Conservation (phyloP, 352 stramenopile genomes). For the Pythium grandisporangium region DNA sequence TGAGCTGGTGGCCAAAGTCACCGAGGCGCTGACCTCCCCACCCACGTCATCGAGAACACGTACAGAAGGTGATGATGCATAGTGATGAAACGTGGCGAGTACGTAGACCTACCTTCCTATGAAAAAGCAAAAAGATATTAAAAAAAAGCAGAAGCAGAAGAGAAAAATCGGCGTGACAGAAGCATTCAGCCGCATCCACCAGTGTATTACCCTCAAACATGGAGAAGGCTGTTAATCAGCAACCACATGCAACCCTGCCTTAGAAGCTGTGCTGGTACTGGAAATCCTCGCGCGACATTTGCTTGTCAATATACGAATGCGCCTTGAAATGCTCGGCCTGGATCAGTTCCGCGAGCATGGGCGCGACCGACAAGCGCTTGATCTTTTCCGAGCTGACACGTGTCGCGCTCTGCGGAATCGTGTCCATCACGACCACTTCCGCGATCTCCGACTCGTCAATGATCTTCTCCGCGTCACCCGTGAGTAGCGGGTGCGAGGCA, state of each 20-base stretch:
- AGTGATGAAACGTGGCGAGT: too few species aligned
- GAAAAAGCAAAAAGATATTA: too few species aligned
- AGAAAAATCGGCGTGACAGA: too few species aligned
- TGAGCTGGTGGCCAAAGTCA: constrained; percentile 37
- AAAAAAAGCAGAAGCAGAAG: too few species aligned
- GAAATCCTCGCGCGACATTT: constrained; percentile 78
- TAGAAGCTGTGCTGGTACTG: constrained; percentile 83
- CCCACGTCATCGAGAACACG: background rate
- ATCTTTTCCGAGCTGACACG: constrained; percentile 75
- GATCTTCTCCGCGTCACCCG: constrained; percentile 71
- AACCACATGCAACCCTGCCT: constrained; percentile 1
- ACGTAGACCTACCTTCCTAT: too few species aligned
- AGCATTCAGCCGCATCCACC: too few species aligned
- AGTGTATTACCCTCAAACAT: too few species aligned
- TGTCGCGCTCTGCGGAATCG: constrained; percentile 57
- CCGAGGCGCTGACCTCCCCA: constrained; percentile 19
- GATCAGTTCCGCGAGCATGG: constrained; percentile 87
- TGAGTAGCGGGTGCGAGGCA: constrained; percentile 87
- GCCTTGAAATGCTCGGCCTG: constrained; percentile 88
- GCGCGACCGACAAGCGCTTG: constrained; percentile 81
- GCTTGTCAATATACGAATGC: constrained; percentile 85
- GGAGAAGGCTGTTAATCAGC: too few species aligned
- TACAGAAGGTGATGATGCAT: too few species aligned
- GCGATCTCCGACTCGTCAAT: constrained; percentile 78
- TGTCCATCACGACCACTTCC: constrained; percentile 89